These are phyloP conservation scores for Pharus latifolius DNA, from an alignment of 176 grass and related monocot species.

Conservation along the genomic window DNA sequence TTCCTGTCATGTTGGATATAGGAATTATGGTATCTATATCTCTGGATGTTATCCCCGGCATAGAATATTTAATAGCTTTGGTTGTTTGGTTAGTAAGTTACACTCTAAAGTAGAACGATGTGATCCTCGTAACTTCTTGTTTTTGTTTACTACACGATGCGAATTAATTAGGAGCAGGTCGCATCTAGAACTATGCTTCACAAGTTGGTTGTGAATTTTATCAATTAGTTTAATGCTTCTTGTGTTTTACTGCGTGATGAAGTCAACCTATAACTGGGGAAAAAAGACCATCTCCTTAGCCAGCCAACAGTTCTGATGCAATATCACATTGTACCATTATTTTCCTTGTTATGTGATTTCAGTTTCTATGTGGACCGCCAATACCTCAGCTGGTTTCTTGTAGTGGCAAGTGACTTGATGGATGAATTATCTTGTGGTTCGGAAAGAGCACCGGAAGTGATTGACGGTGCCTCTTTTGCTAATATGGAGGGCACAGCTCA, in stretches of 20 bases:
- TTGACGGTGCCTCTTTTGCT: not conserved
- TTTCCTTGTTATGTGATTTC: not conserved
- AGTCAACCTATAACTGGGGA: not conserved
- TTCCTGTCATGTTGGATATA: too few species aligned
- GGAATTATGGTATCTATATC: too few species aligned
- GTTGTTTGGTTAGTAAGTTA: too few species aligned
- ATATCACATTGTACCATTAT: not conserved
- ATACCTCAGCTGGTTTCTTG: not conserved
- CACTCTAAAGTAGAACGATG: not conserved
- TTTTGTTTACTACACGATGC: not conserved
- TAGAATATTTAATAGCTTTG: too few species aligned
- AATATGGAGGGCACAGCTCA: not conserved
- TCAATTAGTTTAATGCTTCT: not conserved
- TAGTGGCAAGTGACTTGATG: not conserved
- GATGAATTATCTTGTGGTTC: not conserved
- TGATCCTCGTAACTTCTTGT: not conserved
- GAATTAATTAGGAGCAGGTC: not conserved
- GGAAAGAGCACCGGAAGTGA: not conserved
- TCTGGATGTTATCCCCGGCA: too few species aligned
- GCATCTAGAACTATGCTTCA: not conserved
- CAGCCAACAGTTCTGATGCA: too few species aligned
- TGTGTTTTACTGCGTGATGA: not conserved
- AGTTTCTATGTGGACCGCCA: not conserved
- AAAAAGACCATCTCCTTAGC: not conserved
- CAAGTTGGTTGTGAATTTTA: not conserved